Evolutionary conservation across 768 basidiomycete species (phyloP).

Genomic region (Phallus indusiatus): DNA sequence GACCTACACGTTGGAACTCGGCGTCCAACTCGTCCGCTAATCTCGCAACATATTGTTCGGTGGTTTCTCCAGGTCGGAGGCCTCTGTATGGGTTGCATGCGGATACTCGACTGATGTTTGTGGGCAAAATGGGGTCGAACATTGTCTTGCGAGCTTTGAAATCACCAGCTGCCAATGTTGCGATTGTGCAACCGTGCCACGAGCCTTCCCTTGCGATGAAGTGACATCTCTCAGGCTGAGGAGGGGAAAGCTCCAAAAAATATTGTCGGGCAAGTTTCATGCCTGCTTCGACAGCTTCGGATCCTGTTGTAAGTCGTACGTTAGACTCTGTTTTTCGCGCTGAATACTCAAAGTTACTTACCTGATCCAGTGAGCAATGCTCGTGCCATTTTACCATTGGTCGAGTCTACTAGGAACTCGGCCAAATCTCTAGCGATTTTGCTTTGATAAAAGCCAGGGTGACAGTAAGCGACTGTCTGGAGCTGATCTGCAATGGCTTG

Average conservation of each 20-base stretch:
- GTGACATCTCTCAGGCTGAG: constrained; percentile 15
- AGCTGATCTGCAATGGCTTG: constrained; percentile 17
- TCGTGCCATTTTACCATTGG: constrained; percentile 18
- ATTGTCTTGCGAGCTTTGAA: constrained; percentile 13
- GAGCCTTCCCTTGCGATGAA: constrained; percentile 22
- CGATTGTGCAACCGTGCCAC: constrained; percentile 24
- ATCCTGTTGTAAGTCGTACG: constrained; percentile 2
- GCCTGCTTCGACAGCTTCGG: constrained; percentile 22
- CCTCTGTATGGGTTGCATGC: too few species aligned
- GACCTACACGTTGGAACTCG: constrained; percentile 21
- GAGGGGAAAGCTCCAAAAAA: constrained; percentile 16
- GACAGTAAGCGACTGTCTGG: neutral
- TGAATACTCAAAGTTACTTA: neutral
- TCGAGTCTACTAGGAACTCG: constrained; percentile 15
- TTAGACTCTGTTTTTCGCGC: neutral
- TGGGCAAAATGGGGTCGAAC: constrained; percentile 7
- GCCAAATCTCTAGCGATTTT: constrained; percentile 22
- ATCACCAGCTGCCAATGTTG: constrained; percentile 14
- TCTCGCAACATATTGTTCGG: constrained; percentile 16
- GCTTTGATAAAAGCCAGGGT: constrained; percentile 8
- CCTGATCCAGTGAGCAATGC: constrained; percentile 20
- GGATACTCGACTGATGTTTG: too few species aligned
- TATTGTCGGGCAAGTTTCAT: constrained; percentile 19
- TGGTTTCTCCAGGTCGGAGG: too few species aligned
- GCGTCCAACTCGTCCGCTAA: constrained; percentile 23